Percentiles rank a stretch among this genome's conserved stretches.
Conservation (phyloP, 106 monocot species). For the Dendrobium huoshanense region DNA sequence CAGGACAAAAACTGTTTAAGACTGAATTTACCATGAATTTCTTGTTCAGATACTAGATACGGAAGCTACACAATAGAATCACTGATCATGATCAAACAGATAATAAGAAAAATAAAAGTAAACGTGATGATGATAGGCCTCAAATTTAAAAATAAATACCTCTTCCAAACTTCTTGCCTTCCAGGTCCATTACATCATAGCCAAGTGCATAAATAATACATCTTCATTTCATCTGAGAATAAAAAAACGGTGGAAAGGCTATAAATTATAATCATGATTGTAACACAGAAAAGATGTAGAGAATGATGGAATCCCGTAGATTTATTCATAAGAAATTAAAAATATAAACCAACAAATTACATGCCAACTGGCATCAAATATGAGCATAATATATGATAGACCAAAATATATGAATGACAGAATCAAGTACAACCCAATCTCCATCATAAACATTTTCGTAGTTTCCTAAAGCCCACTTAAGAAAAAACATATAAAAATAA, state of each 20-base stretch:
- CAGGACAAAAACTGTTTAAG: background rate
- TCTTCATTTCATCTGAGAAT: conserved; percentile 1
- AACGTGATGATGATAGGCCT: background rate
- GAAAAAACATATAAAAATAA: background rate
- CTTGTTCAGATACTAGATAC: background rate
- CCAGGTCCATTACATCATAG: conserved; percentile 39
- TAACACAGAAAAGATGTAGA: background rate
- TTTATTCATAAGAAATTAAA: background rate
- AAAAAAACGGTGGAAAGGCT: background rate
- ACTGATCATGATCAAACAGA: background rate
- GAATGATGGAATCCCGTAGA: background rate
- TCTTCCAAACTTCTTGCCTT: conserved; percentile 53
- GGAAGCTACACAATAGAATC: background rate
- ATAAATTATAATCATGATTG: background rate
- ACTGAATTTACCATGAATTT: background rate
- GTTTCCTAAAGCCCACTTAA: background rate
- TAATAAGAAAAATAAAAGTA: background rate
- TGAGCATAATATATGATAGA: background rate
- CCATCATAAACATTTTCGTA: background rate
- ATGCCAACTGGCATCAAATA: background rate
- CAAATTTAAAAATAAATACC: conserved; percentile 10
- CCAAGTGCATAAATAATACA: background rate
- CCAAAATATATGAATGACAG: background rate
- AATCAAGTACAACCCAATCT: background rate
- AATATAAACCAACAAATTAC: background rate